phyloP scores from a whole-genome alignment of 2,329 filamentous ascomycete genomes.

The Fusarium transvaalense region DNA sequence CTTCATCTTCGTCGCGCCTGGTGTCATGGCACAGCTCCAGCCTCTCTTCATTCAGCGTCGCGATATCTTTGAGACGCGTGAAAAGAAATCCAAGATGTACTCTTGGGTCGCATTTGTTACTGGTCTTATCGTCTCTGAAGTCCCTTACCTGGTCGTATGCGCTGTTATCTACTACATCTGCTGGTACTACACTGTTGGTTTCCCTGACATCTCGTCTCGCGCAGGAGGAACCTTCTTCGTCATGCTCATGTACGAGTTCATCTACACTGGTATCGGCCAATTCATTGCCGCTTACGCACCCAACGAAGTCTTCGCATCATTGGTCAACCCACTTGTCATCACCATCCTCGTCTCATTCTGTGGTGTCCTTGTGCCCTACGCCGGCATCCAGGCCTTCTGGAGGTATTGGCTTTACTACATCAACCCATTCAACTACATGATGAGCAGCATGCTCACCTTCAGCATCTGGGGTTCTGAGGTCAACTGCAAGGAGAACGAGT shows the following conservation, averaged over 20 bases:
- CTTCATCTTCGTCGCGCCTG: slow-evolving; percentile 72
- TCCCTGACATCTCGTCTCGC: slow-evolving; percentile 58
- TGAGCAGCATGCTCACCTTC: slow-evolving; percentile 68
- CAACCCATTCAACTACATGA: slow-evolving; percentile 73
- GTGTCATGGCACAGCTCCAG: slow-evolving; percentile 64
- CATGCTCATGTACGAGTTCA: slow-evolving; percentile 70
- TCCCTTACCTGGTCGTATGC: slow-evolving; percentile 61
- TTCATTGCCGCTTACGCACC: slow-evolving; percentile 73
- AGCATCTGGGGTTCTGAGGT: slow-evolving; percentile 61
- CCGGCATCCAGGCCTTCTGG: slow-evolving; percentile 75
- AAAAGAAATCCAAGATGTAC: slow-evolving; percentile 67
- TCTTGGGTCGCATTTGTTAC: slow-evolving; percentile 71
- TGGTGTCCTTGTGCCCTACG: slow-evolving; percentile 78
- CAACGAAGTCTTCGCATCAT: slow-evolving; percentile 69
- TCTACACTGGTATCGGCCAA: slow-evolving; percentile 72
- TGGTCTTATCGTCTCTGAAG: slow-evolving; percentile 62
- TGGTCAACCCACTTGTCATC: slow-evolving; percentile 69
- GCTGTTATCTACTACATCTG: slow-evolving; percentile 63
- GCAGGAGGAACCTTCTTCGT: slow-evolving; percentile 66
- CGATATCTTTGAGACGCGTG: slow-evolving; percentile 63
- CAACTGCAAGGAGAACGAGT: slow-evolving; percentile 61
- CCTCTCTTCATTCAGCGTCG: slow-evolving; percentile 62
- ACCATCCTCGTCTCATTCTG: slow-evolving; percentile 76
- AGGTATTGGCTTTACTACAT: slow-evolving; percentile 72
- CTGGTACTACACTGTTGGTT: slow-evolving; percentile 71